These are phyloP conservation scores for Dysphania ambrosioides DNA, from an alignment of 148 eudicot genomes.

Conservation along the genomic window DNA sequence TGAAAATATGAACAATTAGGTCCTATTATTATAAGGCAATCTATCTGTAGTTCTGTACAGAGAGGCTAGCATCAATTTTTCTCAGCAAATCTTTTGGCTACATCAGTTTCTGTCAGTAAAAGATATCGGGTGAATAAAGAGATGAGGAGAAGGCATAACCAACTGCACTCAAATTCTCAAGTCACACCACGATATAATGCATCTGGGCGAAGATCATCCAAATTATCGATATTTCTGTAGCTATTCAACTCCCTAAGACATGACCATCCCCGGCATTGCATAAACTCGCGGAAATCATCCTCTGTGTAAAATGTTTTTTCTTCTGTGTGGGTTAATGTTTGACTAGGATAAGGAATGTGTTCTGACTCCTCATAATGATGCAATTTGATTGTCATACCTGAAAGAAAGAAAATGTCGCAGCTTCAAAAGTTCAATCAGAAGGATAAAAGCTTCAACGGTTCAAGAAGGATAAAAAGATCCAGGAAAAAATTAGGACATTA, in stretches of 20 bases:
- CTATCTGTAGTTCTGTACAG: too few species aligned
- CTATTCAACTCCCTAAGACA: constrained; percentile 56
- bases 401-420: not conserved
- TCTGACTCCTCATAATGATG: constrained; percentile 61
- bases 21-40: too few species aligned
- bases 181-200: constrained; percentile 64
- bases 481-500: too few species aligned
- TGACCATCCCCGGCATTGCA: constrained; percentile 70
- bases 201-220: constrained; percentile 79
- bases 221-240: constrained; percentile 46
- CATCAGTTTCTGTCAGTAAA: not conserved
- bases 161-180: constrained; percentile 7
- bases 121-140: not conserved
- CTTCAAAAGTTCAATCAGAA: not conserved
- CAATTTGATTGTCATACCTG: constrained; percentile 68
- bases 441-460: too few species aligned
- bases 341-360: constrained; percentile 43
- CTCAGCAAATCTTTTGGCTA: constrained; percentile 14
- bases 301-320: constrained; percentile 75
- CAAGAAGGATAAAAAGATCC: too few species aligned
- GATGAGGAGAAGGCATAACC: not conserved
- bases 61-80: not conserved
- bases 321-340: constrained; percentile 56
- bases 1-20: constrained; percentile 28
- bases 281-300: constrained; percentile 76